Conservation (phyloP, 2,329 filamentous ascomycete species). For the Boeremia exigua region DNA sequence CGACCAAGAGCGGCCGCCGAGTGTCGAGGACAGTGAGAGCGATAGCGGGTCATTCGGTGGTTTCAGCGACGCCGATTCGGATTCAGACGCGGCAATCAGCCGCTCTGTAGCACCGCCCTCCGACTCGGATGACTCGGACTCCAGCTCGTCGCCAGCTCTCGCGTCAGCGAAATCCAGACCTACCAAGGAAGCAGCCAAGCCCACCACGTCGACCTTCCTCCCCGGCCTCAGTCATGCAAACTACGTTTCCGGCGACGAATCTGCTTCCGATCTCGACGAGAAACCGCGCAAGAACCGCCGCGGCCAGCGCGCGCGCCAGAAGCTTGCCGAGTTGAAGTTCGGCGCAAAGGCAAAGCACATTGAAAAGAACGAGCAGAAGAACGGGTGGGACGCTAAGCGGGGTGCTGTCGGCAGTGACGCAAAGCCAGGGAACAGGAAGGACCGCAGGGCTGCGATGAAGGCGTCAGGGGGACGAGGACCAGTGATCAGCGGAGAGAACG, state of each 20-base stretch:
- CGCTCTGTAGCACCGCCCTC: constrained; percentile 23
- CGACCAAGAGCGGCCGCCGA: constrained; percentile 39
- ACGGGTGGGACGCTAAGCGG: constrained; percentile 64
- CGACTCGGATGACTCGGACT: constrained; percentile 18
- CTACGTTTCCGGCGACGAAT: constrained; percentile 79
- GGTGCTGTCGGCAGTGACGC: constrained; percentile 57
- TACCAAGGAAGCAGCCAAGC: constrained; percentile 23
- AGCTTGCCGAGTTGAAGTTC: constrained; percentile 82
- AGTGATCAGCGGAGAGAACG: constrained; percentile 42
- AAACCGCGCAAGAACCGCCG: constrained; percentile 73
- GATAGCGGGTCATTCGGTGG: constrained; percentile 16
- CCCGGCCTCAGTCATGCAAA: constrained; percentile 77
- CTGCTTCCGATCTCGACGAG: constrained; percentile 63
- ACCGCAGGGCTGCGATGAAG: constrained; percentile 18
- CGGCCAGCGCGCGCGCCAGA: constrained; percentile 78
- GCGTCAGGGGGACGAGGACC: constrained; percentile 32
- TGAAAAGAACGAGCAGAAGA: constrained; percentile 55
- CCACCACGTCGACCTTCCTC: constrained; percentile 66
- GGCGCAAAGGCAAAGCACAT: constrained; percentile 73
- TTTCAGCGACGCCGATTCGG: constrained; percentile 7
- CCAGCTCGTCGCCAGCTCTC: constrained; percentile 19
- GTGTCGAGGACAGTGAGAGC: constrained; percentile 37
- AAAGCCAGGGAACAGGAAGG: constrained; percentile 30
- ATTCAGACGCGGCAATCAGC: constrained; percentile 1
- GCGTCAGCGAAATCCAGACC: constrained; percentile 17